Evolutionary conservation across 176 grass and related monocot genomes (phyloP).

Genomic region (Carex pumila): DNA sequence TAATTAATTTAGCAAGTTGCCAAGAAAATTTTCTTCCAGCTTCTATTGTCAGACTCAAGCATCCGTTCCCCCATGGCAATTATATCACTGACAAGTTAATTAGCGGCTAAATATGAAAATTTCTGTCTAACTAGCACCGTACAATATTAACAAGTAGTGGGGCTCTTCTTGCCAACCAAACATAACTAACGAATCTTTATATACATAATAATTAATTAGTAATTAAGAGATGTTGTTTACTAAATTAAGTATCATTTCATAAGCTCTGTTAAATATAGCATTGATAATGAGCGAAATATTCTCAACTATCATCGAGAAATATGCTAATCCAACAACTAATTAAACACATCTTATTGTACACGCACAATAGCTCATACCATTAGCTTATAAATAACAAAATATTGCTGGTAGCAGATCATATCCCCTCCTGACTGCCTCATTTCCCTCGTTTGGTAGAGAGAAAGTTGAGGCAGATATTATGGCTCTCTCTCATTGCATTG

Average conservation of each 20-base stretch:
- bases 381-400: not conserved
- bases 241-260: conserved; percentile 4
- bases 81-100: not conserved
- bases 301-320: not conserved
- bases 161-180: not conserved
- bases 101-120: not conserved
- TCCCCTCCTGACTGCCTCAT: not conserved
- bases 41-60: too few relatives aligned
- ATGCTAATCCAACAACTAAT: not conserved
- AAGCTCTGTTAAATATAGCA: not conserved
- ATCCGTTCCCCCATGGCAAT: not conserved
- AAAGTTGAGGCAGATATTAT: conserved; percentile 1
- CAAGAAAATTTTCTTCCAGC: too few relatives aligned
- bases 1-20: too few relatives aligned
- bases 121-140: not conserved
- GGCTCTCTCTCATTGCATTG: conserved; percentile 12
- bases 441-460: not conserved
- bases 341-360: not conserved
- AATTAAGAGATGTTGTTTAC: not conserved
- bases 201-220: not conserved
- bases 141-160: not conserved
- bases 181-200: not conserved
- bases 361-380: not conserved
- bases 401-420: not conserved
- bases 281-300: not conserved